A percentile compares a stretch with the other conserved stretches of the same genome.
Conservation (phyloP, 805 yeast genomes). For the Komagataella mondaviorum region DNA sequence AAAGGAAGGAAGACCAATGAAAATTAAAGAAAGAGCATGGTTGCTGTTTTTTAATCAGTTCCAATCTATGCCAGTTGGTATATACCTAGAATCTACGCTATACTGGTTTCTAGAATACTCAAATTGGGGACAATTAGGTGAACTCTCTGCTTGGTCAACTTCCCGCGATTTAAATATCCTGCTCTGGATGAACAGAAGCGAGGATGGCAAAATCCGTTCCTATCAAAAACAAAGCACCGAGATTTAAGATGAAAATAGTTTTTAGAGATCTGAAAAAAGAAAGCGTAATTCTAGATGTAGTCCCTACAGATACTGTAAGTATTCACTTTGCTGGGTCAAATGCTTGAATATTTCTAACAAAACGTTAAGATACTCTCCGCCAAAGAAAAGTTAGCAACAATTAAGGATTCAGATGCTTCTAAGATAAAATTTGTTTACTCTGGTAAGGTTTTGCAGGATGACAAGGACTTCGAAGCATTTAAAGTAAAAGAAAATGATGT, state of each 20-base stretch:
- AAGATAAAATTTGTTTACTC: neutral
- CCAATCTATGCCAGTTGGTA: no score
- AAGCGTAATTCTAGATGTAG: conserved; percentile 69
- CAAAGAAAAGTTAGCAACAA: conserved; percentile 58
- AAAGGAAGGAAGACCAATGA: no score
- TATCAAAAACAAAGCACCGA: neutral
- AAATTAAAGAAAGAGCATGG: no score
- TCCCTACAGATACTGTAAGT: conserved; percentile 51
- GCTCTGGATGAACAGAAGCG: neutral
- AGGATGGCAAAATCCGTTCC: neutral
- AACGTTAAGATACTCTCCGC: conserved; percentile 36
- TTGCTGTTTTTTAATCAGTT: no score
- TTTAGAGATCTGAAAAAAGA: conserved; percentile 92
- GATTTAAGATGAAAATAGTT: conserved; percentile 48
- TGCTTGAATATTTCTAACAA: neutral
- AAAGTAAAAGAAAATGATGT: conserved; percentile 79
- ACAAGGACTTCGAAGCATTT: conserved; percentile 54
- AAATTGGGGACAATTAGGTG: neutral
- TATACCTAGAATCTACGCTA: no score
- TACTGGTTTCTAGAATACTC: no score
- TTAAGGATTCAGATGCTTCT: conserved; percentile 28
- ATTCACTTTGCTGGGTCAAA: neutral
- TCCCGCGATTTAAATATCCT: neutral
- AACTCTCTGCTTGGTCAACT: neutral
- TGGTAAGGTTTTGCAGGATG: conserved; percentile 78